A percentile compares a stretch with the other conserved stretches of the same genome.
Conservation (phyloP, 495 filamentous ascomycete genomes). For the Penicillium macrosclerotiorum region DNA sequence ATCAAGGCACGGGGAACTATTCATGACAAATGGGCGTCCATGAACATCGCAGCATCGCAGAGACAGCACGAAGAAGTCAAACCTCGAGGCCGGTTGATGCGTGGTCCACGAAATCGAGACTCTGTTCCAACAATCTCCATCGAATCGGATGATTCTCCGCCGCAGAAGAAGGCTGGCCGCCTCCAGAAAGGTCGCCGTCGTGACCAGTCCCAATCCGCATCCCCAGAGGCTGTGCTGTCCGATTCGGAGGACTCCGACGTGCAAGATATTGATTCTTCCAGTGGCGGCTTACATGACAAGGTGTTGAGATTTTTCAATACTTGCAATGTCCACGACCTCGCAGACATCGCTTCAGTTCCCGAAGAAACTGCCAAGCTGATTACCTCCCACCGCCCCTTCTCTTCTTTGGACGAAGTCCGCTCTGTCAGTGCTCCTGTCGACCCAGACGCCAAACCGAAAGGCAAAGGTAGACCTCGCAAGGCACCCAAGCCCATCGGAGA, state of each 20-base stretch:
- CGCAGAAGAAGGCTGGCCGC: constrained; percentile 45
- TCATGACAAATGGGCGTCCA: constrained; percentile 58
- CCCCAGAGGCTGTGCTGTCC: constrained; percentile 34
- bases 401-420: constrained; percentile 58
- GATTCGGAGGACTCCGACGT: constrained; percentile 60
- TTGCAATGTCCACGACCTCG: constrained; percentile 66
- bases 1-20: constrained; percentile 60
- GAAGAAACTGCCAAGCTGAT: constrained; percentile 65
- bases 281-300: constrained; percentile 49
- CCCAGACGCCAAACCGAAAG: constrained; percentile 46
- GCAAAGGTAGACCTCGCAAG: constrained; percentile 44
- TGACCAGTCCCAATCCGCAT: constrained; percentile 49
- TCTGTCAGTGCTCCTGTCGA: constrained; percentile 50
- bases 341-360: constrained; percentile 71
- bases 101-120: constrained; percentile 33
- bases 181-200: constrained; percentile 59
- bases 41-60: constrained; percentile 28
- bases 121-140: constrained; percentile 24
- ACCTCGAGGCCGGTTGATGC: constrained; percentile 39
- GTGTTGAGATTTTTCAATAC: constrained; percentile 83
- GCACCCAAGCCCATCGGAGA: constrained; percentile 60
- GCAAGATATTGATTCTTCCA: constrained; percentile 36
- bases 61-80: constrained; percentile 29
- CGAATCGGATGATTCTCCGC: constrained; percentile 25
- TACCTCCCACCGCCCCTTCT: constrained; percentile 67